Conservation (phyloP, 2,329 filamentous ascomycete species). For the Colletotrichum sansevieriae region DNA sequence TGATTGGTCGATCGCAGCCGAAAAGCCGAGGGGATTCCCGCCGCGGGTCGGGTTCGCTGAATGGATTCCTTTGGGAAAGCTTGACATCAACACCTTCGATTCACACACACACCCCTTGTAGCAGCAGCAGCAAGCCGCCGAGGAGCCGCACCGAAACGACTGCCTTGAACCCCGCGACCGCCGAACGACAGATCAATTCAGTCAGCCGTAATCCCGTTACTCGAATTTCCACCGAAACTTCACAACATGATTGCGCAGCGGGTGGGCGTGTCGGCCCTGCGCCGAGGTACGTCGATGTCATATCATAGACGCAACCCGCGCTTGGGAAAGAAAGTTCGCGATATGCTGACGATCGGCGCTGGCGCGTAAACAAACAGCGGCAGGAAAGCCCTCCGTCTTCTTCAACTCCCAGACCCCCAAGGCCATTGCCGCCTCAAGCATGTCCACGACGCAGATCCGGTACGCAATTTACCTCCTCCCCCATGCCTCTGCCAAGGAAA, state of each 20-base stretch:
- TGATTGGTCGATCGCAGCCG: conserved; percentile 59
- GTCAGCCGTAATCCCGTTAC: background rate
- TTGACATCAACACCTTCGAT: conserved; percentile 41
- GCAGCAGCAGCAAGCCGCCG: conserved; percentile 31
- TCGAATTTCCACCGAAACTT: conserved; percentile 7
- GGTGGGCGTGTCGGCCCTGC: conserved; percentile 70
- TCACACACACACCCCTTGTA: conserved; percentile 21
- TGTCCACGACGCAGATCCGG: conserved; percentile 62
- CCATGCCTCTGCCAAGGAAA: too few relatives aligned
- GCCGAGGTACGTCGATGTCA: conserved; percentile 62
- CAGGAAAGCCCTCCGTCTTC: conserved; percentile 58
- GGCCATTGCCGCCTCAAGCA: conserved; percentile 57
- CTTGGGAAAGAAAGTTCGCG: too few relatives aligned
- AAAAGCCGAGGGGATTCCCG: conserved; percentile 55
- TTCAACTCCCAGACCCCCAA: conserved; percentile 63
- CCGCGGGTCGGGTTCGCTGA: conserved; percentile 21
- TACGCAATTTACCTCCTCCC: conserved; percentile 47
- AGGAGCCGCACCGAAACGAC: conserved; percentile 41
- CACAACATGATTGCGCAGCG: conserved; percentile 68
- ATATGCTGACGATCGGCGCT: conserved; percentile 39
- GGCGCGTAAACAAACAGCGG: conserved; percentile 49
- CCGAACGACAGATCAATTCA: background rate
- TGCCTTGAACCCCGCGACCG: background rate
- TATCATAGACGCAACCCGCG: background rate
- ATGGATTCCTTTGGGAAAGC: conserved; percentile 11